Conservation (phyloP, 306 rosid species). For the Fragaria iinumae region DNA sequence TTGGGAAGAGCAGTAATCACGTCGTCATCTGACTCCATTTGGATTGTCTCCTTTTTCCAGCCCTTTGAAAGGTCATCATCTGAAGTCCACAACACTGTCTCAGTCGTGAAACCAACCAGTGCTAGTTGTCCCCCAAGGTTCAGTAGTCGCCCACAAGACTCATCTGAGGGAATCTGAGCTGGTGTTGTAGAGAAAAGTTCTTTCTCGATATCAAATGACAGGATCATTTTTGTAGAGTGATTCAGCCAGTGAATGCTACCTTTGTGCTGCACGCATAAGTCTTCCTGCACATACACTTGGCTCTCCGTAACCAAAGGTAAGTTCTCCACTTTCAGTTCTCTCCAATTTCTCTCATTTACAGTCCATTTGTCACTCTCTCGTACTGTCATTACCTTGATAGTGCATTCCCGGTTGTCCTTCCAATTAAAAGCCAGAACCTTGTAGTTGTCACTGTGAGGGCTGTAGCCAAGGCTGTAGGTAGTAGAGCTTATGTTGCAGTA, state of each 20-base stretch:
- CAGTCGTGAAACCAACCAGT: neutral
- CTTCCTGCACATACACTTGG: neutral
- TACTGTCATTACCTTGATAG: neutral
- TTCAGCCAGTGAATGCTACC: neutral
- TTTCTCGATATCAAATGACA: neutral
- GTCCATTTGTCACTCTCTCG: neutral
- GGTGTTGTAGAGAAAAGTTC: neutral
- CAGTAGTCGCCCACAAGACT: neutral
- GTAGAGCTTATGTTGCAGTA: neutral
- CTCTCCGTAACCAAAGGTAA: neutral
- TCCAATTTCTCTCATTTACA: neutral
- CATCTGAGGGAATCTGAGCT: neutral
- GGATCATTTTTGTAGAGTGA: neutral
- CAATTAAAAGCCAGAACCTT: neutral
- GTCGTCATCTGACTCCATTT: neutral
- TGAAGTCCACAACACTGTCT: neutral
- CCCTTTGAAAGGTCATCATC: neutral
- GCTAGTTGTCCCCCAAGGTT: neutral
- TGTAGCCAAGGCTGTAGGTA: neutral
- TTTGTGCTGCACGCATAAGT: neutral
- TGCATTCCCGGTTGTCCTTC: neutral
- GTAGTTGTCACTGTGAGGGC: neutral
- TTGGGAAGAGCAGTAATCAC: neutral
- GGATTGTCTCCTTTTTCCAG: neutral
- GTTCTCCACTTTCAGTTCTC: neutral